A percentile compares a stretch with the other conserved stretches of the same genome.
phyloP scores from a whole-genome alignment of 805 yeast genomes.

The Candida koratica region DNA sequence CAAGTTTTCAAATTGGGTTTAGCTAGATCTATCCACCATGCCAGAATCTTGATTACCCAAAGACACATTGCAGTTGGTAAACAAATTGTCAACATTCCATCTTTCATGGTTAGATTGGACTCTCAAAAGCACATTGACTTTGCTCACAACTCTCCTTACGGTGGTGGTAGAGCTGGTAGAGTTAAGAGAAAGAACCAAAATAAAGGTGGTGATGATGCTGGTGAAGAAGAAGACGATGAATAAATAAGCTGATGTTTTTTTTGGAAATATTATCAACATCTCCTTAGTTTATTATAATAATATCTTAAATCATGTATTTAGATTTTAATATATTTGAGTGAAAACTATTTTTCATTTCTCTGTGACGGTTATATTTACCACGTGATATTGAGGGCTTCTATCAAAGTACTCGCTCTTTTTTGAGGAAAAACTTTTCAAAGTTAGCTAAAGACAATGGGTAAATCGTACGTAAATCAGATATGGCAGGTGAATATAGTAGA shows the following conservation, averaged over 20 bases:
- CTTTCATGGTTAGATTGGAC: conserved; percentile 99
- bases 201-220: conserved; percentile 56
- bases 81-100: conserved; percentile 98
- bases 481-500: too few relatives aligned
- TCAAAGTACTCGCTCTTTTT: neutral
- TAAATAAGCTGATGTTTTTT: too few relatives aligned
- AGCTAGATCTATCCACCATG: conserved; percentile 99
- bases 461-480: conserved; percentile 31
- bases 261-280: too few relatives aligned
- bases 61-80: conserved; percentile 99
- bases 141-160: conserved; percentile 98
- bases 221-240: conserved; percentile 66
- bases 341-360: too few relatives aligned
- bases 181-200: conserved; percentile 90
- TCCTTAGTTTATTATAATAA: conserved; percentile 3
- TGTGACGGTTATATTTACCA: conserved; percentile 4
- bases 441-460: conserved; percentile 27
- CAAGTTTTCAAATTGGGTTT: conserved; percentile 99
- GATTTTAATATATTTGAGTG: conserved; percentile 10
- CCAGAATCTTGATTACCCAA: conserved; percentile 97
- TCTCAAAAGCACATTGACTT: conserved; percentile 99
- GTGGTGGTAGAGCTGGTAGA: conserved; percentile 99
- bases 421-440: conserved; percentile 14
- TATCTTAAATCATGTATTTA: conserved; percentile 8
- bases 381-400: neutral